phyloP scores from a whole-genome alignment of 1,284 basidiomycete species.

The Pseudozyma sp. region DNA sequence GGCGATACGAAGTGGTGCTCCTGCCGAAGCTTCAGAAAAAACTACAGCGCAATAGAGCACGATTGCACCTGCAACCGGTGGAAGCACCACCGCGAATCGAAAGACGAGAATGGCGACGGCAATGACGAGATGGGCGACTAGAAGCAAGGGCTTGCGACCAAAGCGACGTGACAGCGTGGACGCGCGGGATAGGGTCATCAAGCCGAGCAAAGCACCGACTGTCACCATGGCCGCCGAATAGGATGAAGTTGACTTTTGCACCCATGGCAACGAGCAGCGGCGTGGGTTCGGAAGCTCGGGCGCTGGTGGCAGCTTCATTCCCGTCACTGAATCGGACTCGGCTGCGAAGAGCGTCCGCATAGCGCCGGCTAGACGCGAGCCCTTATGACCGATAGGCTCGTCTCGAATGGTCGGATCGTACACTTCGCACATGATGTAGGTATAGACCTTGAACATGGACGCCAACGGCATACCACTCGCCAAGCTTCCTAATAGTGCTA shows the following conservation, averaged over 20 bases:
- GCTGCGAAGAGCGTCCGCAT: slow-evolving; percentile 9
- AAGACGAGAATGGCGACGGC: slow-evolving; percentile 52
- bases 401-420: slow-evolving; percentile 49
- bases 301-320: slow-evolving; percentile 33
- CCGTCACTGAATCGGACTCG: background rate
- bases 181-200: slow-evolving; percentile 52
- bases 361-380: slow-evolving; percentile 12
- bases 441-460: slow-evolving; percentile 63
- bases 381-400: slow-evolving; percentile 27
- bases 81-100: slow-evolving; percentile 46
- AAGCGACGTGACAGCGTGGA: slow-evolving; percentile 52
- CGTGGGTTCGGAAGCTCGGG: slow-evolving; percentile 56
- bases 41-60: slow-evolving; percentile 56
- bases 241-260: slow-evolving; percentile 58
- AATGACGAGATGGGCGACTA: slow-evolving; percentile 52
- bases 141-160: slow-evolving; percentile 57
- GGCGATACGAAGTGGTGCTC: slow-evolving; percentile 58
- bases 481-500: slow-evolving; percentile 56
- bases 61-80: slow-evolving; percentile 45
- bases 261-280: slow-evolving; percentile 50
- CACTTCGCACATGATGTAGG: slow-evolving; percentile 60
- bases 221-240: slow-evolving; percentile 62
- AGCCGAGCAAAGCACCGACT: slow-evolving; percentile 54
- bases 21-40: slow-evolving; percentile 56
- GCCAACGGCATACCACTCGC: slow-evolving; percentile 61